Conservation (phyloP, 768 basidiomycete genomes). For the Leucosporidium yakuticum region DNA sequence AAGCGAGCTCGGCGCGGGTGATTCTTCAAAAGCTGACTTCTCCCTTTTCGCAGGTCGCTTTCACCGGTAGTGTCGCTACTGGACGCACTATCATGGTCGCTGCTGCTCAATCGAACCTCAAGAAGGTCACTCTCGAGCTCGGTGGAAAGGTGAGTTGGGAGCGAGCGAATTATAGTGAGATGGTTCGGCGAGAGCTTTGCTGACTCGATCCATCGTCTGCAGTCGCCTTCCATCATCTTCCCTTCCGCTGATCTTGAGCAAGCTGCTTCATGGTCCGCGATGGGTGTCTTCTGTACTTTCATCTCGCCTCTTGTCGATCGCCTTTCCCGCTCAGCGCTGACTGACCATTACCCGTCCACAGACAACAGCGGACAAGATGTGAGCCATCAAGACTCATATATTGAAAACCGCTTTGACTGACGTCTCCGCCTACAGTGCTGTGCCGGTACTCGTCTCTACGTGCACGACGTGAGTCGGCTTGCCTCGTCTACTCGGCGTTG, state of each 20-base stretch:
- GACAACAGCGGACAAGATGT: slow-evolving; percentile 8
- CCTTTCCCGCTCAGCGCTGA: not conserved
- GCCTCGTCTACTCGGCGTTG: not conserved
- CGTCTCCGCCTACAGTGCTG: slow-evolving; percentile 52
- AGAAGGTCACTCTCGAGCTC: slow-evolving; percentile 92
- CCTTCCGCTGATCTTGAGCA: slow-evolving; percentile 85
- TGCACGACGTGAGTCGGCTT: slow-evolving; percentile 55
- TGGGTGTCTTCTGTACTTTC: slow-evolving; percentile 1
- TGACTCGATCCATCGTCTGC: not conserved
- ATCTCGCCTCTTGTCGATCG: slow-evolving; percentile 10
- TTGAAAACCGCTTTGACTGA: not conserved
- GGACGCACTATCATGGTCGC: slow-evolving; percentile 88
- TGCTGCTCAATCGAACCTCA: slow-evolving; percentile 86
- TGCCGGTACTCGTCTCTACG: slow-evolving; percentile 82
- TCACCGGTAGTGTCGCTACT: slow-evolving; percentile 85
- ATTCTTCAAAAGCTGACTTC: too few relatives aligned
- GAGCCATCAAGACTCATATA: not conserved
- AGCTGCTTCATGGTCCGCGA: slow-evolving; percentile 47
- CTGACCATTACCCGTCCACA: not conserved
- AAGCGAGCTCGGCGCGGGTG: too few relatives aligned
- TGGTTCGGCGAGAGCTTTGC: not conserved
- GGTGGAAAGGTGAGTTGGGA: slow-evolving; percentile 51
- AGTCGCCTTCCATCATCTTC: slow-evolving; percentile 53
- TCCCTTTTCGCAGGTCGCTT: slow-evolving; percentile 55
- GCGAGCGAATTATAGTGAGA: not conserved